Evolutionary conservation across 2,329 filamentous ascomycete genomes (phyloP), one percentile per base, ranked within the genome.

Genomic region (Diaporthe aspalathi): DNA sequence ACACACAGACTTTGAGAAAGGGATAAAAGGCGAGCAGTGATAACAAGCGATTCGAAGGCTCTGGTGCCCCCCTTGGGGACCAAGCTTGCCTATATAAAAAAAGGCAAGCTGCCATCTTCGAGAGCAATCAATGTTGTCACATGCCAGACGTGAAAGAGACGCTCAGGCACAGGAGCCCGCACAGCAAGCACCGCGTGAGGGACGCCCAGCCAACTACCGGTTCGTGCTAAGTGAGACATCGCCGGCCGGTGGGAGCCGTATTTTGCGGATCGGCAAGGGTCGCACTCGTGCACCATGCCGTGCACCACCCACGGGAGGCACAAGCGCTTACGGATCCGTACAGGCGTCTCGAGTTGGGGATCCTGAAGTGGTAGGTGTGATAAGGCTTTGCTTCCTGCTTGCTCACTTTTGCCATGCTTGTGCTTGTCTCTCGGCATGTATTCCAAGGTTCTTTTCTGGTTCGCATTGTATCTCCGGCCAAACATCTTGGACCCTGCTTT

Each of bases 91-190:
- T 47, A 62, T 47, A 17, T 20, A 11, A 16, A 9, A 9, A 16
- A 35, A 20, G 27, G n/a, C n/a, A 49, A 49, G 43, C 43, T 5
- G 57, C 20, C 57, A 32, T 35, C 43, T 1, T 35, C 40, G 2
- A 63, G 57, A 49, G 57, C 57, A 40, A n/a, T n/a, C n/a, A n/a
- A n/a, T n/a, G n/a, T 63, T 49, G 43, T 63, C 57, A 63, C 57
- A 63, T 63, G 57, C 57, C 43, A 40, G 27, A 24, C 40, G 24
- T 47, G 38, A 11, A 29, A 29, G 4, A 32, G 50, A 32, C 52
- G 29, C 52, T 22, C 52, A 54, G 52, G 57, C 27, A 20, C 57
- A 45, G 27, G 20, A 9, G 17, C 40, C 20, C 32, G 53, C 5
- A 24, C 35, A 57, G 32, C 35, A 20, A 24, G 24, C 27, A 24